A percentile compares a stretch with the other conserved stretches of the same genome.
Evolutionary conservation across 176 grass and related monocot species (phyloP).

Genomic region (Aegilops tauschii): DNA sequence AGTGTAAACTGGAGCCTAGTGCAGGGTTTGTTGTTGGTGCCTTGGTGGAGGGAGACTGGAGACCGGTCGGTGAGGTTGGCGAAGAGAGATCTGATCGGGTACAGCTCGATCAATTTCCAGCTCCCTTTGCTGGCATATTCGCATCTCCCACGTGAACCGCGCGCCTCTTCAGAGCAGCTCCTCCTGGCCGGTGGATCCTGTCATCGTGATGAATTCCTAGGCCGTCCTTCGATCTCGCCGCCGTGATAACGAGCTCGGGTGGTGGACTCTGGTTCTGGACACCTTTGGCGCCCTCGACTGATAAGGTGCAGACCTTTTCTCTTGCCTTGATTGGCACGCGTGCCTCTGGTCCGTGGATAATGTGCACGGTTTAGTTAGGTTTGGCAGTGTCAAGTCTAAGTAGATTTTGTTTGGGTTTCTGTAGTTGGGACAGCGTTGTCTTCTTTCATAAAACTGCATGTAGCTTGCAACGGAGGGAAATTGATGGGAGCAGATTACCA

Average conservation of each 20-base stretch:
- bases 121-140: not conserved
- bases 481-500: slow-evolving; percentile 14
- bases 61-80: not conserved
- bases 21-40: not conserved
- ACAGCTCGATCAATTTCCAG: not conserved
- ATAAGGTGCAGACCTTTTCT: not conserved
- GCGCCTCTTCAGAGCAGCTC: not conserved
- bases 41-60: not conserved
- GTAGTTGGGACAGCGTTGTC: not conserved
- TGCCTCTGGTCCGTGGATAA: not conserved
- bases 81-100: not conserved
- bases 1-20: not conserved
- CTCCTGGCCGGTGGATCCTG: not conserved
- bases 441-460: not conserved
- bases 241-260: not conserved
- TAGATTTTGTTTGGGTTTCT: not conserved
- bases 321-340: not conserved
- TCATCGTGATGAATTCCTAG: not conserved
- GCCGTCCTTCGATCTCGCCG: not conserved
- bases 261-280: not conserved
- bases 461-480: slow-evolving; percentile 5
- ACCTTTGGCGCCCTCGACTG: too few relatives aligned
- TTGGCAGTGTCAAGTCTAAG: not conserved
- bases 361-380: not conserved
- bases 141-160: not conserved